These are phyloP conservation scores for Trichoderma asperellum DNA, from an alignment of 2,329 filamentous ascomycete species.

Conservation along the genomic window DNA sequence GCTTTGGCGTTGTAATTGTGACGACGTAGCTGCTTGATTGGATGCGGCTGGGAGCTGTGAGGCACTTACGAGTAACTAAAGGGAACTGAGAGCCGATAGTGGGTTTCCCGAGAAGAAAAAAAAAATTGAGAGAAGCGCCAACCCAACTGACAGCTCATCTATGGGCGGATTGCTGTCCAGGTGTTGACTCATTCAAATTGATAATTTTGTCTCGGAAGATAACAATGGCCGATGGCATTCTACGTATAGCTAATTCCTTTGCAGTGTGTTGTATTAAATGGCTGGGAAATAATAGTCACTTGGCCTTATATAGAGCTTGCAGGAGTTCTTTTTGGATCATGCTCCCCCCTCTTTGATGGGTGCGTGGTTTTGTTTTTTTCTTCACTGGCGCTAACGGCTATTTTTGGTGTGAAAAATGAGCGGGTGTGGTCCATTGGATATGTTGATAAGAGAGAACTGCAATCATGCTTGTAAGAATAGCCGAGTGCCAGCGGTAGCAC, in stretches of 20 bases:
- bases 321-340: neutral
- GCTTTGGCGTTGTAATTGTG: slow-evolving; percentile 27
- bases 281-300: too few species aligned
- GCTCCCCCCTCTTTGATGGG: neutral
- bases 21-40: slow-evolving; percentile 20
- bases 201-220: neutral
- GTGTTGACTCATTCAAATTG: neutral
- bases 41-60: neutral
- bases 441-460: neutral
- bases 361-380: slow-evolving; percentile 4
- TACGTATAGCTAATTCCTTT: neutral
- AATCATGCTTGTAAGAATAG: neutral
- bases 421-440: neutral
- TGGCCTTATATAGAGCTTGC: neutral
- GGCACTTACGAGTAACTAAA: neutral
- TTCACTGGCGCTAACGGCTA: neutral
- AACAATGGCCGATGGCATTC: neutral
- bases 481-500: neutral
- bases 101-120: neutral
- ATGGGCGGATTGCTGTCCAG: neutral
- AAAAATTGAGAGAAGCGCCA: slow-evolving; percentile 4
- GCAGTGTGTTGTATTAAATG: neutral
- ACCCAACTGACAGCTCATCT: neutral
- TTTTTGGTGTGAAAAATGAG: neutral
- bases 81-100: neutral